Conservation (phyloP, 371 early-diverging fungal genomes). For the Parasitella parasitica region DNA sequence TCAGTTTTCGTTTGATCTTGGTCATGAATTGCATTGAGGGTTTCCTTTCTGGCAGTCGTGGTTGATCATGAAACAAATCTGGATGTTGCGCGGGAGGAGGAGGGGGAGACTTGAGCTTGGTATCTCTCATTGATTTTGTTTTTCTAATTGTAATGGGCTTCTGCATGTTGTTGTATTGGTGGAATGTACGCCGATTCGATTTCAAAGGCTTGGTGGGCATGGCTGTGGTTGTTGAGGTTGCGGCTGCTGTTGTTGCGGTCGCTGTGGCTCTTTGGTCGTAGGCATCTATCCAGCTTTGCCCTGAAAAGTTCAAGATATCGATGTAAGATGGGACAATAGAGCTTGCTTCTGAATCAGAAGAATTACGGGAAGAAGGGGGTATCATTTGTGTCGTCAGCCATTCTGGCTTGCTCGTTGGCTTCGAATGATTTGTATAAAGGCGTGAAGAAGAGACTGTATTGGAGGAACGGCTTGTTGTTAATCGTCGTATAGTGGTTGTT, state of each 20-base stretch:
- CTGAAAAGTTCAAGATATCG: conserved; percentile 7
- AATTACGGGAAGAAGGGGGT: background rate
- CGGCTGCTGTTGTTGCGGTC: background rate
- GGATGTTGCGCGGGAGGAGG: conserved; percentile 13
- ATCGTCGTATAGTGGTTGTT: background rate
- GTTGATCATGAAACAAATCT: background rate
- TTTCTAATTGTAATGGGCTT: conserved; percentile 7
- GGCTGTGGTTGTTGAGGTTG: too few species aligned
- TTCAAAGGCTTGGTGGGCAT: background rate
- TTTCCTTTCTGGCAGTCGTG: background rate
- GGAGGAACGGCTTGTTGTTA: background rate
- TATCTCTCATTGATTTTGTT: conserved; percentile 12
- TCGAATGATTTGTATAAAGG: too few species aligned
- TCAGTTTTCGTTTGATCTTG: conserved; percentile 13
- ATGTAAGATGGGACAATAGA: conserved; percentile 4
- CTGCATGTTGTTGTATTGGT: background rate
- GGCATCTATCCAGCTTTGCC: conserved; percentile 14
- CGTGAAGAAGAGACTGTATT: background rate
- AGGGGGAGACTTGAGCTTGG: background rate
- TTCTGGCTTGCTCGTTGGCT: background rate
- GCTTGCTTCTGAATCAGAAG: conserved; percentile 8
- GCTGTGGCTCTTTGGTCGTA: background rate
- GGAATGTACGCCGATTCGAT: conserved; percentile 1
- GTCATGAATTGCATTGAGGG: background rate
- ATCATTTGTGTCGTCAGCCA: background rate